Evolutionary conservation across 2,329 filamentous ascomycete species (phyloP), one percentile per base, ranked within the genome.

Genomic region (Beauveria caledonica): DNA sequence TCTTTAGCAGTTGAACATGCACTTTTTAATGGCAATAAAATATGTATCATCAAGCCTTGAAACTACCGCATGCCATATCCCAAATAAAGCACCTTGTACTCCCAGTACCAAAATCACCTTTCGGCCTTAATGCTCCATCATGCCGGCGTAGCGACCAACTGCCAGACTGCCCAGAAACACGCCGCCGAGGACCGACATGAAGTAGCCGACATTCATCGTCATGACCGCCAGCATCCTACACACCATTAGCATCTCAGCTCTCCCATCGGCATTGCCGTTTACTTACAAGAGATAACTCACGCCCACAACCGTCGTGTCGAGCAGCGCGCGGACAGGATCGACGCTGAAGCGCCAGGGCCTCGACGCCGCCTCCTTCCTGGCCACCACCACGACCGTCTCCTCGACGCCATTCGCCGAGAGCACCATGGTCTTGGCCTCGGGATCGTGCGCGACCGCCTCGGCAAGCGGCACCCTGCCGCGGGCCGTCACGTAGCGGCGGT

Each of bases 211-310:
- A 67, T 94, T 94, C 77, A 90, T 85, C 1, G 89, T 92, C 90
- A 94, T 96, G 70, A 95, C 88, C 15, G 89, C 90, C 75, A 96
- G 77, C 92, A 96, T 96, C 62, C 92, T 96, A 57, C 6, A n/a
- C 10, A 11, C 17, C 46, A 54, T 58, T 51, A 61, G 54, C 39
- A 60, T 25, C 15, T 49, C 55, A 21, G 63, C 45, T 51, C 9
- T 3, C 1, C 1, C 33, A 21, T 15, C 11, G 40, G 11, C 29
- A 33, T 33, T 11, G 29, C 25, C 29, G 5, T 25, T 3, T 36
- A 85, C 90, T 82, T 76, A 96, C 92, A 96, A 84, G 36, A 96
- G 76, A 74, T 96, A 96, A 13, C 87, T 88, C 49, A 95, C 82
- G 8, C 85, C 90, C n/a, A 83, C 84, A 69, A 90, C 85, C 23